These are phyloP conservation scores for Psilocybe azurescens DNA, from an alignment of 768 basidiomycete species.

Conservation along the genomic window DNA sequence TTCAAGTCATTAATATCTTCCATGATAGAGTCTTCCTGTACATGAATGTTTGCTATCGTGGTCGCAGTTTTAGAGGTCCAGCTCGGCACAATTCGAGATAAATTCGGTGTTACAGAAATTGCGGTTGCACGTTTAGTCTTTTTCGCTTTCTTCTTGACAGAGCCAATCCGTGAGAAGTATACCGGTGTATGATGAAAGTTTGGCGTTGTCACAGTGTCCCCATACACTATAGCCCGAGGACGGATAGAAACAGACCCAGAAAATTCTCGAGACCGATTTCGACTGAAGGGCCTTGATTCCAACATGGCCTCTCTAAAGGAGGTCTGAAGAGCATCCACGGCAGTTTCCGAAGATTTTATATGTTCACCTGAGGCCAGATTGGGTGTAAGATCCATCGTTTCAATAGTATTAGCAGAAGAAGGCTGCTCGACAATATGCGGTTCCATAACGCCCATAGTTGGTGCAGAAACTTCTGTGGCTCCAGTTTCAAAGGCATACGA, in stretches of 20 bases:
- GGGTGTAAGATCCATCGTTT: no score
- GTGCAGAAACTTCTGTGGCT: background rate
- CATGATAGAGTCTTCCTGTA: background rate
- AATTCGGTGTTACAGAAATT: no score
- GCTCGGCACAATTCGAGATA: no score
- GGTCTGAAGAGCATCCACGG: background rate
- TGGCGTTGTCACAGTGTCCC: background rate
- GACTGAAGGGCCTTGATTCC: background rate
- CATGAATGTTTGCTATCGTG: background rate
- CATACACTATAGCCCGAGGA: slow-evolving; percentile 3
- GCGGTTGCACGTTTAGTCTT: no score
- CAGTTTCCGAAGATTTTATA: background rate
- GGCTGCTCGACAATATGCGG: no score
- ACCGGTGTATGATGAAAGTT: slow-evolving; percentile 3
- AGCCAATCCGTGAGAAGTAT: slow-evolving; percentile 11
- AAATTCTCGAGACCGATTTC: background rate
- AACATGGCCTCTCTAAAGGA: slow-evolving; percentile 2
- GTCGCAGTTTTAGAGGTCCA: no score
- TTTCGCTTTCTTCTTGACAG: no score
- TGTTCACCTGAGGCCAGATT: no score
- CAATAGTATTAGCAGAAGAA: no score
- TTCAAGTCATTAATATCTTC: background rate
- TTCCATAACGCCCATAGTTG: background rate
- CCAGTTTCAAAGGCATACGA: background rate
- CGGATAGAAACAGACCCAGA: background rate